A percentile compares a stretch with the other conserved stretches of the same genome.
Evolutionary conservation across 2,329 filamentous ascomycete species (phyloP).

Genomic region (Ophiocordyceps camponoti-saundersi): DNA sequence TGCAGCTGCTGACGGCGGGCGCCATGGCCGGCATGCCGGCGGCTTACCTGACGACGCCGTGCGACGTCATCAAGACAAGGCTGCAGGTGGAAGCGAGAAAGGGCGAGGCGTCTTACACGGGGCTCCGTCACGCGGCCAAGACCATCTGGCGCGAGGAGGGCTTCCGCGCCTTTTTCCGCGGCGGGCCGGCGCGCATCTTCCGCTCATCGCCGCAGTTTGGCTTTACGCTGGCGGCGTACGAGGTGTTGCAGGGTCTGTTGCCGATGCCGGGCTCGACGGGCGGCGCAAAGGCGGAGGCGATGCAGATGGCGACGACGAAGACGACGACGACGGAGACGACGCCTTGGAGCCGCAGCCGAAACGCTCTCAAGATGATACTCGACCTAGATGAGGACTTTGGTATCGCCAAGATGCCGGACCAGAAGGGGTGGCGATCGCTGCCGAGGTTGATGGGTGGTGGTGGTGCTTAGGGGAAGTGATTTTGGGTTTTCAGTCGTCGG

Average conservation of each 20-base stretch:
- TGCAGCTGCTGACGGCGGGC: constrained; percentile 85
- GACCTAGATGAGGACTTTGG: constrained; percentile 93
- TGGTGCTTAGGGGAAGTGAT: not conserved
- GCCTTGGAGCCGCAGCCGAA: constrained; percentile 50
- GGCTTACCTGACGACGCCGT: constrained; percentile 89
- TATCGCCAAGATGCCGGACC: constrained; percentile 42
- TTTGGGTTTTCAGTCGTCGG: not conserved
- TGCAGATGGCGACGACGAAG: constrained; percentile 34
- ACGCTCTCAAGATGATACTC: constrained; percentile 88
- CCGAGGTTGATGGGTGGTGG: constrained; percentile 30
- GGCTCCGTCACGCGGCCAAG: constrained; percentile 66
- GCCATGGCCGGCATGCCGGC: constrained; percentile 88
- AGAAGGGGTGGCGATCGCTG: constrained; percentile 34
- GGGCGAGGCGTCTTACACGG: constrained; percentile 77
- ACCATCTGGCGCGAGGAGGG: constrained; percentile 85
- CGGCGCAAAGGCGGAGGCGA: constrained; percentile 34
- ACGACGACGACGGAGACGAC: constrained; percentile 19
- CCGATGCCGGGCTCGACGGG: constrained; percentile 51
- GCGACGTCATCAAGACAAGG: constrained; percentile 97
- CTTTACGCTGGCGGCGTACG: constrained; percentile 91
- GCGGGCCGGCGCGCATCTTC: constrained; percentile 84
- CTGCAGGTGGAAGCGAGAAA: constrained; percentile 95
- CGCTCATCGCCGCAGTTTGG: constrained; percentile 95
- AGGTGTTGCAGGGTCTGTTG: constrained; percentile 66
- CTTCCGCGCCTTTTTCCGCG: constrained; percentile 96